Percentiles rank a stretch among this genome's conserved stretches.
Conservation (phyloP, 176 grass and related monocot species). For the Aegilops longissima region DNA sequence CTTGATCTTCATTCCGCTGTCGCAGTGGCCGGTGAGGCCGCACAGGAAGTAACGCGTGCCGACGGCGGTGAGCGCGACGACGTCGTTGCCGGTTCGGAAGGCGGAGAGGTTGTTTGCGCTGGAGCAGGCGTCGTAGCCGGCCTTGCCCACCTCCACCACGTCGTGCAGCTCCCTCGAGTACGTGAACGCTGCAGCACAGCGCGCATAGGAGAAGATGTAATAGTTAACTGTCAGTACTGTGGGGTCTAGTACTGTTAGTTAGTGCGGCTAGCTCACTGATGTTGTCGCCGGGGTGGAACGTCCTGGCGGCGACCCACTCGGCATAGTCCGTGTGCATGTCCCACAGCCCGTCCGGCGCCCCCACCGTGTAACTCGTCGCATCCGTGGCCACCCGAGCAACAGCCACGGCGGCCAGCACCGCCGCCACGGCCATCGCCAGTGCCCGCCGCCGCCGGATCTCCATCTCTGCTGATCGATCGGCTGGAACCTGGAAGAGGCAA, state of each 20-base stretch:
- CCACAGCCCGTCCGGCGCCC: slow-evolving; percentile 67
- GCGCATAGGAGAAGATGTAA: background rate
- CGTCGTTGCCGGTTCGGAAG: slow-evolving; percentile 57
- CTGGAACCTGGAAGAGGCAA: background rate
- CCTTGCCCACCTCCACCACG: slow-evolving; percentile 64
- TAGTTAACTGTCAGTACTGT: no score
- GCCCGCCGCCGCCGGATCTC: background rate
- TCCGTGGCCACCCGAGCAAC: background rate
- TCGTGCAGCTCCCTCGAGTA: slow-evolving; percentile 44
- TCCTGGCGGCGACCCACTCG: slow-evolving; percentile 48
- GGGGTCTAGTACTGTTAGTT: no score
- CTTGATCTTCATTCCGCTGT: slow-evolving; percentile 66
- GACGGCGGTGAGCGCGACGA: slow-evolving; percentile 36
- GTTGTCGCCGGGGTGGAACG: slow-evolving; percentile 56
- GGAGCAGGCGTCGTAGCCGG: slow-evolving; percentile 52
- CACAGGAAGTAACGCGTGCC: slow-evolving; percentile 85
- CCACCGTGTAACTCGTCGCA: slow-evolving; percentile 55
- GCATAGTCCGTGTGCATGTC: slow-evolving; percentile 57
- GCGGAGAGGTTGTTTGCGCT: slow-evolving; percentile 43
- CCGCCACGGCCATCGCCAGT: background rate
- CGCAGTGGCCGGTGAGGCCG: slow-evolving; percentile 58
- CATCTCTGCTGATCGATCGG: background rate
- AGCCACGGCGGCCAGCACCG: background rate
- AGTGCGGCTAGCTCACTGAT: slow-evolving; percentile 1
- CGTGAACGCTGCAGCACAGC: background rate